phyloP scores from a whole-genome alignment of 176 grass and related monocot species.

The Oryza coarctata region DNA sequence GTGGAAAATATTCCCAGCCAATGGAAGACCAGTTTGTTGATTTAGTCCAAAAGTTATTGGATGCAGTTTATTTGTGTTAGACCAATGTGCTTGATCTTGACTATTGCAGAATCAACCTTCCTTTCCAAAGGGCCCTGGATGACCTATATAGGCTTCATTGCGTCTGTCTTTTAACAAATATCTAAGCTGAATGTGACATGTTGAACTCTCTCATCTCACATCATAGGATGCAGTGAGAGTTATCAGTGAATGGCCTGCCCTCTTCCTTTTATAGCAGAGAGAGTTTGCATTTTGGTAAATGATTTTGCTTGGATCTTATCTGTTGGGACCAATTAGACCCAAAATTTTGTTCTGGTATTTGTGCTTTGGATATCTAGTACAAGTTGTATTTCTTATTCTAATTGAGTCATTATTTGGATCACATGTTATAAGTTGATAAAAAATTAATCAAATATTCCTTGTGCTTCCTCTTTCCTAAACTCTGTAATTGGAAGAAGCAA shows the following conservation, averaged over 20 bases:
- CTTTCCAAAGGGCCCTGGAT: background rate
- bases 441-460: background rate
- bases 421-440: constrained; percentile 6
- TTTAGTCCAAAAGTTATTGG: background rate
- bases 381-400: background rate
- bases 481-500: background rate
- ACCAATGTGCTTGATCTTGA: background rate
- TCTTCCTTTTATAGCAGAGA: too few relatives aligned
- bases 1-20: background rate
- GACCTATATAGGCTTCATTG: background rate
- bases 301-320: background rate
- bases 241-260: background rate
- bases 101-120: background rate
- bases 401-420: constrained; percentile 8
- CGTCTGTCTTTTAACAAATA: background rate
- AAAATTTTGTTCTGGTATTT: constrained; percentile 1
- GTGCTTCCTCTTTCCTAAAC: background rate
- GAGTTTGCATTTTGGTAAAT: background rate
- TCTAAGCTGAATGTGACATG: constrained; percentile 2
- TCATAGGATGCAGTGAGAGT: background rate
- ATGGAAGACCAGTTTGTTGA: background rate
- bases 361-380: background rate
- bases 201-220: background rate
- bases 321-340: background rate
- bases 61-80: background rate